phyloP scores from a whole-genome alignment of 345 rosid species.

The Lumnitzera racemosa region DNA sequence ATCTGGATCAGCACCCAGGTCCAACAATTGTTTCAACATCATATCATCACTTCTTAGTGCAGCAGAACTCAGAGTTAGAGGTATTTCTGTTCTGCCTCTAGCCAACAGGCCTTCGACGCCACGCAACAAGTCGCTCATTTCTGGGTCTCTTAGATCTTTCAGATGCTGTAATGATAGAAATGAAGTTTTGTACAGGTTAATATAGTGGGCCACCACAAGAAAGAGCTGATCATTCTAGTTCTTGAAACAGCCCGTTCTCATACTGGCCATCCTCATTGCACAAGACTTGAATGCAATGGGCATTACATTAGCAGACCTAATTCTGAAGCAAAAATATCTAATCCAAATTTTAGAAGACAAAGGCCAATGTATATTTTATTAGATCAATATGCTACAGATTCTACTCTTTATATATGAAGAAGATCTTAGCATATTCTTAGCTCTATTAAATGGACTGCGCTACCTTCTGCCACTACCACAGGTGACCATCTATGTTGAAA shows the following conservation, averaged over 20 bases:
- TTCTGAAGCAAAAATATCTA: no score
- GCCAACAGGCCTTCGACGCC: slow-evolving; percentile 74
- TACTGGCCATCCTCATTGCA: no score
- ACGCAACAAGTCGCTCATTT: slow-evolving; percentile 44
- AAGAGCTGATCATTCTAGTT: neutral
- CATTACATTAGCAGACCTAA: no score
- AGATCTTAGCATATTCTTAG: no score
- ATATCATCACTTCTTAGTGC: slow-evolving; percentile 79
- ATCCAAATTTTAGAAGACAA: neutral
- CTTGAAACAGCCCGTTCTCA: no score
- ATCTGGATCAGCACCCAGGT: slow-evolving; percentile 58
- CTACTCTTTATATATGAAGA: no score
- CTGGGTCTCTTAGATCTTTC: slow-evolving; percentile 51
- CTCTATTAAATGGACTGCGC: no score
- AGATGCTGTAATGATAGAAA: slow-evolving; percentile 46
- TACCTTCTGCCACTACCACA: no score
- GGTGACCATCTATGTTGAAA: no score
- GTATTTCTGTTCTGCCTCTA: slow-evolving; percentile 70
- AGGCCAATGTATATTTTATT: neutral
- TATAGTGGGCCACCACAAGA: neutral
- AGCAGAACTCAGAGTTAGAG: slow-evolving; percentile 74
- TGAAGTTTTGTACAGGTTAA: no score
- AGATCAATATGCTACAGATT: no score
- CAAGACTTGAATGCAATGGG: no score
- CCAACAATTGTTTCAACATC: slow-evolving; percentile 62